Evolutionary conservation across 2,329 filamentous ascomycete genomes (phyloP).

Genomic region (Aspergillus sp.): DNA sequence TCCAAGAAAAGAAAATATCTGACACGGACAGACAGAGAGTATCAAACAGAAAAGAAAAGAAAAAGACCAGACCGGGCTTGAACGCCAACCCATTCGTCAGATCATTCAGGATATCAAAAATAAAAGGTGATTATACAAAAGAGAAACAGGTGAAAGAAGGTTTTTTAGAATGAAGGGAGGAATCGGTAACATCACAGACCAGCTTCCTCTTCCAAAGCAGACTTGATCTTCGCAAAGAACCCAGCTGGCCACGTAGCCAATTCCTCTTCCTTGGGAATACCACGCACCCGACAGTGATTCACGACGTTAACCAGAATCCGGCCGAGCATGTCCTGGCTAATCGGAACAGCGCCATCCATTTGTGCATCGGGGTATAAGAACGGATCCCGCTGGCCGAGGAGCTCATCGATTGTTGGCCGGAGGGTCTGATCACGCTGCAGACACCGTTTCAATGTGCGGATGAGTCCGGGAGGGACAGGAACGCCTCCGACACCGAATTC

Average conservation of each 20-base stretch:
- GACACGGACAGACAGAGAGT: conserved; percentile 2
- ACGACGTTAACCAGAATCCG: conserved; percentile 55
- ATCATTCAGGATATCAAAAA: conserved; percentile 23
- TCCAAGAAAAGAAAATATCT: conserved; percentile 6
- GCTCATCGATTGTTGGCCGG: conserved; percentile 51
- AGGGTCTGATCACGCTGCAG: conserved; percentile 52
- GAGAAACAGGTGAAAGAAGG: conserved; percentile 19
- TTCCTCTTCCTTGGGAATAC: conserved; percentile 52
- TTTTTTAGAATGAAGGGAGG: conserved; percentile 13
- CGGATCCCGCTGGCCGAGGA: conserved; percentile 50
- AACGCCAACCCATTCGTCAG: conserved; percentile 11
- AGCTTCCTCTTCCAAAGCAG: conserved; percentile 39
- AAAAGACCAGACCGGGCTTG: conserved; percentile 3
- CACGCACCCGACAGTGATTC: conserved; percentile 52
- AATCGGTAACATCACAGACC: conserved; percentile 12
- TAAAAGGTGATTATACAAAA: conserved; percentile 5
- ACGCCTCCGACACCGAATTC: conserved; percentile 42
- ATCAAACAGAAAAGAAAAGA: conserved; percentile 9
- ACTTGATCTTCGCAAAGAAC: conserved; percentile 43
- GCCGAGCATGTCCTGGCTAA: conserved; percentile 52
- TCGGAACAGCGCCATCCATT: conserved; percentile 41
- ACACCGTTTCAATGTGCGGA: conserved; percentile 51
- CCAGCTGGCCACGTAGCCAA: conserved; percentile 42
- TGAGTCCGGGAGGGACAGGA: conserved; percentile 48
- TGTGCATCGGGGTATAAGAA: conserved; percentile 53